These are phyloP conservation scores for Arxiozyma slooffiae DNA, from an alignment of 1,139 yeast genomes.

Conservation along the genomic window DNA sequence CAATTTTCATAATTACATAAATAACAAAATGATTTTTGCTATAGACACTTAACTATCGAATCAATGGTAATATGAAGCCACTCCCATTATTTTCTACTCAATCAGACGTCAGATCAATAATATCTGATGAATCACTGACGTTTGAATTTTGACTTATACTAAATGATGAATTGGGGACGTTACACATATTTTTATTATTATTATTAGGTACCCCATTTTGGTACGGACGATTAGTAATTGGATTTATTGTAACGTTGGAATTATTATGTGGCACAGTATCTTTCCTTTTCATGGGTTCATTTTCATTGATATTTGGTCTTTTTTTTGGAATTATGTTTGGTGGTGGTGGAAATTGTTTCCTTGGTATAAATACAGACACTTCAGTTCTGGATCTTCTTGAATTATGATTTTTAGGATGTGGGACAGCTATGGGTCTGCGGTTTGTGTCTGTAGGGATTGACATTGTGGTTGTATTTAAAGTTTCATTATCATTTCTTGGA, in stretches of 20 bases:
- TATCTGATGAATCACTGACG: conserved; percentile 9
- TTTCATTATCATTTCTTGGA: background rate
- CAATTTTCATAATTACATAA: no score
- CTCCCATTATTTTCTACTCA: background rate
- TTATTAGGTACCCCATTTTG: background rate
- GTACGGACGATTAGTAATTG: background rate
- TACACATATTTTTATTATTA: background rate
- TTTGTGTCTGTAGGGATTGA: background rate
- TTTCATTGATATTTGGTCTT: background rate
- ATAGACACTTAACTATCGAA: no score
- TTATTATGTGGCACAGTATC: background rate
- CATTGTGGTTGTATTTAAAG: background rate
- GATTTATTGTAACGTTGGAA: conserved; percentile 3
- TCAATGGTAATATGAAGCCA: background rate
- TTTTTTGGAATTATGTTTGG: background rate
- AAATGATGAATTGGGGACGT: background rate
- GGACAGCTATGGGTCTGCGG: background rate
- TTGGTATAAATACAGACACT: conserved; percentile 20
- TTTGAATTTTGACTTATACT: background rate
- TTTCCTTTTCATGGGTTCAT: background rate
- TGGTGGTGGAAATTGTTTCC: conserved; percentile 13
- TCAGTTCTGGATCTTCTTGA: conserved; percentile 3
- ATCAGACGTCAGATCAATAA: conserved; percentile 27
- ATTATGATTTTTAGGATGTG: background rate
- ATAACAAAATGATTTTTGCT: no score